phyloP scores from a whole-genome alignment of 768 basidiomycete species.

The Lactifluus rugatus region DNA sequence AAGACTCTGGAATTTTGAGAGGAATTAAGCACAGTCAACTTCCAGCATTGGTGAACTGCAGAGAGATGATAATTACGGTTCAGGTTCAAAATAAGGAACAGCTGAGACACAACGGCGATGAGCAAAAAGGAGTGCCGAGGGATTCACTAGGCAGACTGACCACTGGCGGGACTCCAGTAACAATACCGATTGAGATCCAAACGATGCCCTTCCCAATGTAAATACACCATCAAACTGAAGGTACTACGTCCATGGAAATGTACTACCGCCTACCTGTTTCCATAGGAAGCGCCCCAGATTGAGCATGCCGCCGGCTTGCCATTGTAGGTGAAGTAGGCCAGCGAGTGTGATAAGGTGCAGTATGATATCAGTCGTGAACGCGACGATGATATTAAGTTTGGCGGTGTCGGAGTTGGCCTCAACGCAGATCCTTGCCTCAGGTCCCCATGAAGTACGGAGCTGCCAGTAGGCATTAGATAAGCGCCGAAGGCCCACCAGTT shows the following conservation, averaged over 20 bases:
- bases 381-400: neutral
- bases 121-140: neutral
- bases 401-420: too few species aligned
- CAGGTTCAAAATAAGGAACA: neutral
- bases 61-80: too few species aligned
- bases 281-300: neutral
- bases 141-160: neutral
- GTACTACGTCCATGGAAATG: neutral
- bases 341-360: constrained; percentile 4
- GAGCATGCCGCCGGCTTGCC: neutral
- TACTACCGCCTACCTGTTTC: constrained; percentile 5
- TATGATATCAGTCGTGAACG: neutral
- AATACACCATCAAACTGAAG: neutral
- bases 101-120: neutral
- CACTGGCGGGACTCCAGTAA: neutral
- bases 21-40: too few species aligned
- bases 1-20: neutral
- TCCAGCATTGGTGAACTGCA: neutral
- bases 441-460: too few species aligned
- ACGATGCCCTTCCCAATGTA: neutral
- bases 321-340: neutral
- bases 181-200: neutral
- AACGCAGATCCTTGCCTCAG: too few species aligned
- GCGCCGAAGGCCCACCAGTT: too few species aligned
- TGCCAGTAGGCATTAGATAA: too few species aligned